Evolutionary conservation across 345 rosid genomes (phyloP).

Genomic region (Eucalyptus cladocalyx): DNA sequence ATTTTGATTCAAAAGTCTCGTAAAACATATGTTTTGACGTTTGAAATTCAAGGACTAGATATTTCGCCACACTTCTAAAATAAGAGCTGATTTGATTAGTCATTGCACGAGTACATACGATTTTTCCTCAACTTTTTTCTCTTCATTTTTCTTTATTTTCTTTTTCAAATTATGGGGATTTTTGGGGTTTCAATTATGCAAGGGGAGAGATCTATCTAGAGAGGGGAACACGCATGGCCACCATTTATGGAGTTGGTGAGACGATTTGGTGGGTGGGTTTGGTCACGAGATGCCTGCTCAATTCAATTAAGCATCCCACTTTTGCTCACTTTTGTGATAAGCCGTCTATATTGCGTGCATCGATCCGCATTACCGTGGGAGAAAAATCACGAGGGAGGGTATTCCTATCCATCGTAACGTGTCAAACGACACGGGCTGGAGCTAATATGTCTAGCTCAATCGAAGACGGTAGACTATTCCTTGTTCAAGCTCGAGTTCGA

Average conservation of each 20-base stretch:
- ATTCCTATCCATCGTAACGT: not conserved
- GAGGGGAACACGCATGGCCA: not conserved
- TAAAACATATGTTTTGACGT: not conserved
- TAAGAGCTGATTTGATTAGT: not conserved
- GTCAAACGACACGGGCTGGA: not conserved
- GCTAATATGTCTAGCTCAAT: not conserved
- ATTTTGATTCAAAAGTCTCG: not conserved
- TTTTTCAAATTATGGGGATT: not conserved
- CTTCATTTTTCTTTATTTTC: not conserved
- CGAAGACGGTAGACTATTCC: not conserved
- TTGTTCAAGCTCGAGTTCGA: fast-evolving
- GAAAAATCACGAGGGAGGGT: not conserved
- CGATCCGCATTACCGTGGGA: not conserved
- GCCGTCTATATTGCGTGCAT: not conserved
- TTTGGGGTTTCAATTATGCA: not conserved
- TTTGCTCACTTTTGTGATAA: not conserved
- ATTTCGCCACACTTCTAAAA: not conserved
- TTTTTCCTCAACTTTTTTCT: not conserved
- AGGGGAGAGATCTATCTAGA: not conserved
- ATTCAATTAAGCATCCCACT: not conserved
- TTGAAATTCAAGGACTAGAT: not conserved
- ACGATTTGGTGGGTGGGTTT: not conserved
- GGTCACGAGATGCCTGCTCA: constrained; percentile 12
- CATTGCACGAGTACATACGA: not conserved
- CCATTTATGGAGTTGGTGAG: not conserved